Evolutionary conservation across 257 asterid species (phyloP), one percentile per base, ranked within the genome.

Genomic region (Capsicum baccatum): DNA sequence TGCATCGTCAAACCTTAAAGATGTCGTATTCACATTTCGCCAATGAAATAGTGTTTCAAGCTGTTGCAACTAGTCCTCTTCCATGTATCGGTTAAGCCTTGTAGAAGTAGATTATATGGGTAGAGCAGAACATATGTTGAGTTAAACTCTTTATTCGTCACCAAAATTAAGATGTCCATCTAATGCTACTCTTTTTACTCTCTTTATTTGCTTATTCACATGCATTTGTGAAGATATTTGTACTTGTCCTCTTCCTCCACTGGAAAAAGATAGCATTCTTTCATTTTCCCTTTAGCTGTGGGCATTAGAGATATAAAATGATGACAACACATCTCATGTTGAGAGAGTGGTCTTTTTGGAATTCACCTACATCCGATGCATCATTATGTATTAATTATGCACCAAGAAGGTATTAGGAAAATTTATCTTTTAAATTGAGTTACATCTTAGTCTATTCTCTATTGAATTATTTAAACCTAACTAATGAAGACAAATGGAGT

Each of bases 381-480:
- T 8, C 4, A 10, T 69, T 69, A 8, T 69, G 79, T 1, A 8
- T 39, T 17, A 39, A 16, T 68, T 8, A 37, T 68, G 78, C 78
- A 39, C 73, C n/a, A 35, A 2, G 6, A 66, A 66, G 74, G 16
- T 14, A 6, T 67, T 68, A 68, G 52, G 26, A 68, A 37, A 37
- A 15, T 15, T 68, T 68, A 9, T 68, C 76, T 42, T 67, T 68
- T 14, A 68, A 19, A 42, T 68, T n/a, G n/a, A n/a, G n/a, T 42
- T 14, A 68, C 76, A 15, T 68, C 76, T 37, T 37, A 15, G 76
- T 37, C 21, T 68, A 68, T 68, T 52, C 76, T 68, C 76, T 68
- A 16, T 8, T 37, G 52, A 37, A 68, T 68, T 68, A 68, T 68
- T 50, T 68, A 1, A 68, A 39, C 52, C 76, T 15, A 68, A 68